Evolutionary conservation across 345 rosid genomes (phyloP).

Genomic region (Moricandia arvensis): DNA sequence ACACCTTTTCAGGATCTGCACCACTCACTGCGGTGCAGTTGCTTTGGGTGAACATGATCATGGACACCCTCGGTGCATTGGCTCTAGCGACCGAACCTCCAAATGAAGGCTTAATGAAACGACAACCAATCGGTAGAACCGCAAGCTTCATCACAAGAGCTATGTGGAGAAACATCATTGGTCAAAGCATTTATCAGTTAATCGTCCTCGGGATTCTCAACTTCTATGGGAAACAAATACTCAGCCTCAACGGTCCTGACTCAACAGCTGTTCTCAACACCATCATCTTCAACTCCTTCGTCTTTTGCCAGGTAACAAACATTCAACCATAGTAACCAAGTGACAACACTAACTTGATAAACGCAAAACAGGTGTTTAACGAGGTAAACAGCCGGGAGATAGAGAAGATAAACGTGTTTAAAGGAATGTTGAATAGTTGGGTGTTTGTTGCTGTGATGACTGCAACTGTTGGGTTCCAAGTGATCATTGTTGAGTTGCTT

Average conservation of each 20-base stretch:
- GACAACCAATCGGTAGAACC: constrained; percentile 53
- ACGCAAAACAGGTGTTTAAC: constrained; percentile 69
- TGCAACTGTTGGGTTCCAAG: constrained; percentile 67
- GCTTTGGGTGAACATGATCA: constrained; percentile 91
- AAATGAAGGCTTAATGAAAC: constrained; percentile 65
- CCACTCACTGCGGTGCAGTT: constrained; percentile 88
- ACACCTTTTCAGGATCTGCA: constrained; percentile 52
- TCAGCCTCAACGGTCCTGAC: constrained; percentile 59
- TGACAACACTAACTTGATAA: not conserved
- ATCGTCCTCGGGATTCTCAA: constrained; percentile 58
- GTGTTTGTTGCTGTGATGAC: constrained; percentile 57
- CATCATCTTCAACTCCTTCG: constrained; percentile 83
- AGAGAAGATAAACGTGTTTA: constrained; percentile 67
- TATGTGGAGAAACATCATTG: constrained; percentile 95
- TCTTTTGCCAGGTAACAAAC: constrained; percentile 82
- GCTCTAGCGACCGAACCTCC: constrained; percentile 92
- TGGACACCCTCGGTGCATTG: constrained; percentile 86
- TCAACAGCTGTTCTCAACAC: constrained; percentile 64
- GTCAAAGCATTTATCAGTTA: constrained; percentile 86
- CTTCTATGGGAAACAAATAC: constrained; percentile 56
- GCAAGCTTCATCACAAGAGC: constrained; percentile 73
- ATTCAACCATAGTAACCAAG: not conserved
- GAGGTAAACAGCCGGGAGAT: constrained; percentile 74
- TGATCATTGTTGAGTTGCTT: constrained; percentile 69
- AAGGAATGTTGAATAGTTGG: constrained; percentile 63